phyloP scores from a whole-genome alignment of 345 rosid genomes.

The Carallia brachiata region DNA sequence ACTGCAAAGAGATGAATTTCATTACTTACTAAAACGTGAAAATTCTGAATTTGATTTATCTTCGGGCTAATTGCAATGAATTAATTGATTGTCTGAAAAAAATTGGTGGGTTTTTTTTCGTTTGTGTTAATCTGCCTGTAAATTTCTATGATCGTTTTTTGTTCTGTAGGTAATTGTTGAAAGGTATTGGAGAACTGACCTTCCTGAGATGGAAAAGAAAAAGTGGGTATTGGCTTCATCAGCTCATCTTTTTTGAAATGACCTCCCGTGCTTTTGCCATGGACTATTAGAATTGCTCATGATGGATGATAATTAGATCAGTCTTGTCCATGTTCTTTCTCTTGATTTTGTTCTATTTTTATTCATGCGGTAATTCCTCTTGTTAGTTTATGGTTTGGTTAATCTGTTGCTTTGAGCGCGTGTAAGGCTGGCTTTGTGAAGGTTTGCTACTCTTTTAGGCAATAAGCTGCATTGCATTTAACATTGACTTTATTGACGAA shows the following conservation, averaged over 20 bases:
- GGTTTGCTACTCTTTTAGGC: neutral
- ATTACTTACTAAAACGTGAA: too few species aligned
- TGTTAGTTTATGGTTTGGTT: too few species aligned
- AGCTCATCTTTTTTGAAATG: neutral
- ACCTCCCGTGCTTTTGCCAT: neutral
- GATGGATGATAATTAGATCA: too few species aligned
- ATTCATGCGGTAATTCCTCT: too few species aligned
- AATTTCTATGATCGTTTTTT: neutral
- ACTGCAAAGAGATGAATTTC: neutral
- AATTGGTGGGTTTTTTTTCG: too few species aligned
- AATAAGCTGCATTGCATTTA: neutral
- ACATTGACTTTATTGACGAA: too few species aligned
- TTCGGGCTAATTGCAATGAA: too few species aligned
- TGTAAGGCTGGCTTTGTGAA: neutral
- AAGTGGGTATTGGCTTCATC: conserved; percentile 42
- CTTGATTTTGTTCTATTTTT: too few species aligned
- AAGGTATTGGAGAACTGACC: conserved; percentile 65
- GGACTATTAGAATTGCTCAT: neutral
- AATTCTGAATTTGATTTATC: too few species aligned
- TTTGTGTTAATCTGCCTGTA: neutral
- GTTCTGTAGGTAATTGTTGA: conserved; percentile 65
- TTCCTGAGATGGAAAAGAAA: conserved; percentile 74
- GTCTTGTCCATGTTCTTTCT: too few species aligned
- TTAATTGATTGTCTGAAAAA: too few species aligned
- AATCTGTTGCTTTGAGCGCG: too few species aligned